Base-by-base conservation (phyloP, 2,329 filamentous ascomycete genomes). In the Colletotrichum coccodes region DNA sequence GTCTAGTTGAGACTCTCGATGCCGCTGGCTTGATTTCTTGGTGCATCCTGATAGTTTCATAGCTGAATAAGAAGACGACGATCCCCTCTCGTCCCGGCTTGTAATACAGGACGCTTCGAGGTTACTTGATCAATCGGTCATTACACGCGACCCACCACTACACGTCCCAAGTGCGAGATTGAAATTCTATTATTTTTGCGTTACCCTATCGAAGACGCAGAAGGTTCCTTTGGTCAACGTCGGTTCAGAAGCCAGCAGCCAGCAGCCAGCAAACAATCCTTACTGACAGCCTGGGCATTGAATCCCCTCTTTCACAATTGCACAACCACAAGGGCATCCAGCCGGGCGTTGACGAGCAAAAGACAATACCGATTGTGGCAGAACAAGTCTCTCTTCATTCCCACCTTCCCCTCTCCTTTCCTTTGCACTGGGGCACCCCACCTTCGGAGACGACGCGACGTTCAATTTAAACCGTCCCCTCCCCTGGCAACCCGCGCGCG, bases 401-500 rank as follows among this genome's bases (percentile, higher is more conserved):
- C 54, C 54, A 58, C 54, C 26, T 58, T 46, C 32, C 57, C 44
- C 57, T 60, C 42, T 60, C 57, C 57, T 47, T 47, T 60, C 44
- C 44, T 50, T 60, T 47, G 44, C 21, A 36, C 57, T 34, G 30
- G n/a, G 30, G 30, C 63, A 32, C 67, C 67, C 67, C 63, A 68
- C 63, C 38, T 58, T 61, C 53, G 57, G 63, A 62, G 57, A 54
- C 44, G 36, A 67, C 67, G 67, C 67, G 67, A 70, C 63, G 50
- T 70, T 68, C 67, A 70, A 70, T 70, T 59, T 58, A 70, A 70
- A 67, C 53, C 46, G 42, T 44, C 46, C 65, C 58, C 57, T 60
- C 30, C 30, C 64, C 61, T 68, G 61, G 57, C n/a, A 53, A 44
- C 28, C 52, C 63, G 23, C 52, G 40, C 56, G 44, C 46, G 62